These are phyloP conservation scores for Xerocomellus dryophilus DNA, from an alignment of 768 basidiomycete species.

Conservation along the genomic window DNA sequence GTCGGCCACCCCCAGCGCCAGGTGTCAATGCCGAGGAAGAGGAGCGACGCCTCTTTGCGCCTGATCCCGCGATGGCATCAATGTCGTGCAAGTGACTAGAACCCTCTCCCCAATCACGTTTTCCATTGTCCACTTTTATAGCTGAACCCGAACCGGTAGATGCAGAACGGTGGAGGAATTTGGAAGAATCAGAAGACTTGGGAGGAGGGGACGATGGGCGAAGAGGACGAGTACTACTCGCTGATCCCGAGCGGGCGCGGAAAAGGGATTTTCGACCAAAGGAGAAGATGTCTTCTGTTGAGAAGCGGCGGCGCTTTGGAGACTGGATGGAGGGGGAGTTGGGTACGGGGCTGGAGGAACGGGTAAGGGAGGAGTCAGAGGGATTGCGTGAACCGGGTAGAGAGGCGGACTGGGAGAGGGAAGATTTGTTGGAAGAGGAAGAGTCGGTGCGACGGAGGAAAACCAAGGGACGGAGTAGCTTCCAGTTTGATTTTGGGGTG, in stretches of 20 bases:
- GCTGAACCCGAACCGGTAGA: slow-evolving; percentile 17
- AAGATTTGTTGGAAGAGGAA: slow-evolving; percentile 8
- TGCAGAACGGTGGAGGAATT: slow-evolving; percentile 18
- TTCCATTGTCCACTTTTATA: background rate
- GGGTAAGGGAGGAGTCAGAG: slow-evolving; percentile 14
- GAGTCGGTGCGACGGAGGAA: slow-evolving; percentile 18
- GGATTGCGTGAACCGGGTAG: slow-evolving; percentile 10
- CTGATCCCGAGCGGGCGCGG: slow-evolving; percentile 23
- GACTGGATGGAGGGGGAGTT: slow-evolving; percentile 11
- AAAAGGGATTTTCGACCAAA: slow-evolving; percentile 32
- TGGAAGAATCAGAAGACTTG: slow-evolving; percentile 1
- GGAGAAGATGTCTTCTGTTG: slow-evolving; percentile 31
- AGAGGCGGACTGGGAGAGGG: slow-evolving; percentile 11
- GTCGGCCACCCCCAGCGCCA: slow-evolving; percentile 33
- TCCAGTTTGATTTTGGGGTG: slow-evolving; percentile 11
- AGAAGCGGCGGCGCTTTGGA: slow-evolving; percentile 16
- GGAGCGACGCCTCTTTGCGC: slow-evolving; percentile 16
- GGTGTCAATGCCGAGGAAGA: slow-evolving; percentile 22
- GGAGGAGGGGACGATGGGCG: slow-evolving; percentile 18
- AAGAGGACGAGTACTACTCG: background rate
- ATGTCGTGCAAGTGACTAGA: background rate
- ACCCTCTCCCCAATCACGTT: slow-evolving; percentile 3
- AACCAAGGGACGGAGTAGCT: slow-evolving; percentile 21
- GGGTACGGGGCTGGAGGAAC: slow-evolving; percentile 14
- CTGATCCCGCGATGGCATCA: background rate